These are phyloP conservation scores for Lophiostoma macrostomum DNA, from an alignment of 495 filamentous ascomycete species.

Conservation along the genomic window DNA sequence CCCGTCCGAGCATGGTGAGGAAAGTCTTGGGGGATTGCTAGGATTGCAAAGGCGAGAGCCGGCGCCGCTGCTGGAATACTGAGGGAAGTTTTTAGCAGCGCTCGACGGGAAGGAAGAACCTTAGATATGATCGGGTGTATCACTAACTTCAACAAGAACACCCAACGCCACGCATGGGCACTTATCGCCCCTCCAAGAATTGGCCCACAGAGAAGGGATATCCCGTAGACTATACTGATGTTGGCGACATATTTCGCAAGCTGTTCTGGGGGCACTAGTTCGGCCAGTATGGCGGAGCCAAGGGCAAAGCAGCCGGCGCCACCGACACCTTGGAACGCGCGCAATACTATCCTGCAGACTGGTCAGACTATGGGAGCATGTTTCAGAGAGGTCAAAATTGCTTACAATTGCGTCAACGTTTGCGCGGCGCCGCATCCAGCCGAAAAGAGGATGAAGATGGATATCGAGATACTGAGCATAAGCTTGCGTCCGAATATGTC, in stretches of 20 bases:
- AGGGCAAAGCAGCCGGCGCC: constrained; percentile 39
- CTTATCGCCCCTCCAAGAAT: constrained; percentile 45
- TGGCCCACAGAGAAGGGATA: constrained; percentile 45
- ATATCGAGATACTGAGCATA: constrained; percentile 35
- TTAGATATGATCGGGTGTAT: not conserved
- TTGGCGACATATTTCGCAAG: constrained; percentile 40
- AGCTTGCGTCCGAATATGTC: constrained; percentile 38
- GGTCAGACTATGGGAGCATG: not conserved
- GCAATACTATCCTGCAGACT: constrained; percentile 7
- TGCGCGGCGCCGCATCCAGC: constrained; percentile 10
- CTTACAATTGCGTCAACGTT: constrained; percentile 41
- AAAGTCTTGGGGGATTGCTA: no score
- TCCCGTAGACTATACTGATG: constrained; percentile 36
- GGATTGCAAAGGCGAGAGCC: no score
- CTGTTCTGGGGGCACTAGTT: constrained; percentile 45
- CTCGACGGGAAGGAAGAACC: not conserved
- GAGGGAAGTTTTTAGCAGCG: not conserved
- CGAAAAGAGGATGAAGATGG: constrained; percentile 33
- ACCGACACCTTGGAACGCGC: constrained; percentile 20
- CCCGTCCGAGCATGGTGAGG: constrained; percentile 1
- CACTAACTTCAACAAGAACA: constrained; percentile 9
- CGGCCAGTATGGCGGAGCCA: constrained; percentile 51
- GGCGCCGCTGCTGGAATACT: constrained; percentile 13
- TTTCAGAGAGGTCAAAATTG: not conserved
- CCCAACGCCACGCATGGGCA: constrained; percentile 45